These are phyloP conservation scores for Benincasa hispida DNA, from an alignment of 306 rosid genomes.

Conservation along the genomic window DNA sequence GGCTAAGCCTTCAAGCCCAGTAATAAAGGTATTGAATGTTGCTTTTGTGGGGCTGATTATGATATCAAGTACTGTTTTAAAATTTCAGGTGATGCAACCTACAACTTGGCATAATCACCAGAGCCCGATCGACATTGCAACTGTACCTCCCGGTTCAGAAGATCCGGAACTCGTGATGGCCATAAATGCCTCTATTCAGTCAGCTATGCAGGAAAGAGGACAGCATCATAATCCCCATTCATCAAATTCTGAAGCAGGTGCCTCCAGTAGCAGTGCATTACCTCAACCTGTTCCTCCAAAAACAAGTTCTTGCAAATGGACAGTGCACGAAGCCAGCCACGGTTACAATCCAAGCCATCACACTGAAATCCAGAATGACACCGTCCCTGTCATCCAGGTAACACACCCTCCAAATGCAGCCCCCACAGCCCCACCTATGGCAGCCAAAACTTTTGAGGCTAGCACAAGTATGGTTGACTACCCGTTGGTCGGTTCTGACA, in stretches of 20 bases:
- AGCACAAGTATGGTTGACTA: slow-evolving; percentile 34
- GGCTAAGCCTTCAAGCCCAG: background rate
- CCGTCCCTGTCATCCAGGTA: slow-evolving; percentile 6
- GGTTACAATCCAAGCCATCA: slow-evolving; percentile 17
- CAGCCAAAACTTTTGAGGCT: slow-evolving; percentile 24
- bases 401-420: slow-evolving; percentile 10
- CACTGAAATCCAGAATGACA: slow-evolving; percentile 2
- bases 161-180: slow-evolving; percentile 60
- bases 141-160: slow-evolving; percentile 61
- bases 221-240: slow-evolving; percentile 27
- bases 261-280: slow-evolving; percentile 33
- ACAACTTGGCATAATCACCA: slow-evolving; percentile 38
- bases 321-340: slow-evolving; percentile 21
- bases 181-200: slow-evolving; percentile 56
- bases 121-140: slow-evolving; percentile 34
- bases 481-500: slow-evolving; percentile 57
- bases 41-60: background rate
- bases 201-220: slow-evolving; percentile 40
- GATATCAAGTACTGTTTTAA: background rate
- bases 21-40: background rate
- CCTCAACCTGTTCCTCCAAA: slow-evolving; percentile 13
- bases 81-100: slow-evolving; percentile 42
- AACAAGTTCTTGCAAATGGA: slow-evolving; percentile 11
- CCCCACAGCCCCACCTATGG: slow-evolving; percentile 62
- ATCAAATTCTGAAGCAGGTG: slow-evolving; percentile 33